These are phyloP conservation scores for Cucumis hystrix DNA, from an alignment of 306 rosid genomes.

Conservation along the genomic window DNA sequence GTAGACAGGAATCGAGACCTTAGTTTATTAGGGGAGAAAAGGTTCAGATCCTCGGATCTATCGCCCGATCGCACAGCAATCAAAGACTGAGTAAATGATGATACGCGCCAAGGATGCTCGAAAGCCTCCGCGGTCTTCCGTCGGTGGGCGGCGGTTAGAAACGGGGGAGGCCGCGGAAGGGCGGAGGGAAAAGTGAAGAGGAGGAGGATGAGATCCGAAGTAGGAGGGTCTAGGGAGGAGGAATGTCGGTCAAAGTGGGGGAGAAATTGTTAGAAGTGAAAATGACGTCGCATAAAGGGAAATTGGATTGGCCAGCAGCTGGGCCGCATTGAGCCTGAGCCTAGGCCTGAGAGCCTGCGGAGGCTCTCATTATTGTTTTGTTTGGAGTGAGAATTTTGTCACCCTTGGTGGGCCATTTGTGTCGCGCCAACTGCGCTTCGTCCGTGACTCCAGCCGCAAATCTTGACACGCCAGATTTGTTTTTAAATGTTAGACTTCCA, in stretches of 20 bases:
- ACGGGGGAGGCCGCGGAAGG: background rate
- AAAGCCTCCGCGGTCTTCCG: background rate
- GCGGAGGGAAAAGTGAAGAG: background rate
- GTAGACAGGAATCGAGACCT: background rate
- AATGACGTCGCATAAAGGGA: background rate
- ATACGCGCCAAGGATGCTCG: background rate
- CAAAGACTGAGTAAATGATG: background rate
- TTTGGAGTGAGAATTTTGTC: background rate
- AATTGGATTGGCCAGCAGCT: background rate
- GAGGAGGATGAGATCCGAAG: background rate
- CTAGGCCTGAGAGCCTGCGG: background rate
- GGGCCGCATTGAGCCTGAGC: background rate
- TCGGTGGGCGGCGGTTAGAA: background rate
- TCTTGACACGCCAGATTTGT: background rate
- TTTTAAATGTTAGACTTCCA: background rate
- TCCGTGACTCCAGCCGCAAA: slow-evolving; percentile 10
- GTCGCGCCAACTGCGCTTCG: background rate
- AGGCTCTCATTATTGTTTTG: background rate
- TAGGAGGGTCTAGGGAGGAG: background rate
- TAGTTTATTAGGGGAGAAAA: background rate
- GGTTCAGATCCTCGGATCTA: background rate
- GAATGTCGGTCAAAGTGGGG: background rate
- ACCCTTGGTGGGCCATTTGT: slow-evolving; percentile 3
- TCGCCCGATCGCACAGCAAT: background rate
- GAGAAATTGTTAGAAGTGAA: background rate